Evolutionary conservation across 2,329 filamentous ascomycete genomes (phyloP).

Genomic region (Zymoseptoria brevis): DNA sequence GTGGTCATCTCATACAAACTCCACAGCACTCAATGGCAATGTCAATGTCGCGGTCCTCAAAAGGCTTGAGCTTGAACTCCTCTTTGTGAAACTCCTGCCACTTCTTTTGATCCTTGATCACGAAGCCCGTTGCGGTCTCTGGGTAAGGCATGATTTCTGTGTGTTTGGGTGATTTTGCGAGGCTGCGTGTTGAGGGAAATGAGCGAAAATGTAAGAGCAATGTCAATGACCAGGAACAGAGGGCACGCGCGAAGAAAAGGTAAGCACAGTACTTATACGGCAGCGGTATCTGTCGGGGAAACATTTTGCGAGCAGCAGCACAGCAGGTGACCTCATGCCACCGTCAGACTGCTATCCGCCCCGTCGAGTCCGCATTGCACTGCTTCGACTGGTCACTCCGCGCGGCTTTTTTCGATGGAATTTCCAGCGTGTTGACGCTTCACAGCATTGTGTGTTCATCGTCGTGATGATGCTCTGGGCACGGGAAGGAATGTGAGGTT

Average conservation of each 20-base stretch:
- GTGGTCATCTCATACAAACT: constrained; percentile 31
- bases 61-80: constrained; percentile 74
- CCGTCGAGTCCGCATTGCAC: background rate
- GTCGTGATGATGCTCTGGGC: background rate
- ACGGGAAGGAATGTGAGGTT: background rate
- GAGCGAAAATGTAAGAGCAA: background rate
- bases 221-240: background rate
- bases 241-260: background rate
- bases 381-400: background rate
- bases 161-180: background rate
- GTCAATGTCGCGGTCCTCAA: constrained; percentile 79
- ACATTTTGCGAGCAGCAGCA: constrained; percentile 1
- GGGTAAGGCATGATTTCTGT: constrained; percentile 41
- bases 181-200: constrained; percentile 1
- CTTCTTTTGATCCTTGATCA: constrained; percentile 51
- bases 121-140: constrained; percentile 44
- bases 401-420: background rate
- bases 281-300: background rate
- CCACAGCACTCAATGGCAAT: constrained; percentile 78
- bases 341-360: background rate
- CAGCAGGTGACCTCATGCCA: constrained; percentile 6
- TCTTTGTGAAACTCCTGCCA: constrained; percentile 47
- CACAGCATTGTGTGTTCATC: background rate
- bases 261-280: background rate
- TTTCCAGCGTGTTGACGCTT: background rate